These are phyloP conservation scores for Talaromyces thailandensis DNA, from an alignment of 495 filamentous ascomycete species.

Conservation along the genomic window DNA sequence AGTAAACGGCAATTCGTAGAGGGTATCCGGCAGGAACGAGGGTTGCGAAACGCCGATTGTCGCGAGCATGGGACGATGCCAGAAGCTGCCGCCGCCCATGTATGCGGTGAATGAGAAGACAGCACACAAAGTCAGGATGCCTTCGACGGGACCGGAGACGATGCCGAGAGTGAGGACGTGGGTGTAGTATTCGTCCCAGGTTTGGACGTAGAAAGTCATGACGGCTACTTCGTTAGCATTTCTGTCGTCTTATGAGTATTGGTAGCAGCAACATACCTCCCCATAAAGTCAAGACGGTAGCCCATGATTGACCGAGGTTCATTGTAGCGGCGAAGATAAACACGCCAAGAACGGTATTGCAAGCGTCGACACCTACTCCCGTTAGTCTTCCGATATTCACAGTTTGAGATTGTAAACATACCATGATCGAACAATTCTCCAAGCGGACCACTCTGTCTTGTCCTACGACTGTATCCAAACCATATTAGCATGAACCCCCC, in stretches of 20 bases:
- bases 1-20: slow-evolving; percentile 76
- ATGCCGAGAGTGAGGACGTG: slow-evolving; percentile 88
- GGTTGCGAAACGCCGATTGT: slow-evolving; percentile 59
- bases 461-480: slow-evolving; percentile 55
- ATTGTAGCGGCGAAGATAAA: slow-evolving; percentile 84
- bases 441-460: slow-evolving; percentile 82
- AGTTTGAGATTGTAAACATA: slow-evolving; percentile 18
- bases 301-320: slow-evolving; percentile 90
- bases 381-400: neutral
- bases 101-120: slow-evolving; percentile 82
- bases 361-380: slow-evolving; percentile 69
- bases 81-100: slow-evolving; percentile 83
- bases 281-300: slow-evolving; percentile 76
- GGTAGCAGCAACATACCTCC: slow-evolving; percentile 46
- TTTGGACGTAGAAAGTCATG: slow-evolving; percentile 94
- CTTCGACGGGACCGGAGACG: slow-evolving; percentile 92
- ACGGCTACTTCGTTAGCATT: slow-evolving; percentile 30
- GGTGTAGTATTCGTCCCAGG: slow-evolving; percentile 99
- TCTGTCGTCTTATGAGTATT: neutral
- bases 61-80: slow-evolving; percentile 72
- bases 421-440: slow-evolving; percentile 98
- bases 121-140: slow-evolving; percentile 71
- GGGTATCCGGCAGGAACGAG: slow-evolving; percentile 52
- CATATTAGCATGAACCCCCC: slow-evolving; percentile 10
- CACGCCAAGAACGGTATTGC: slow-evolving; percentile 90